Conservation (phyloP, 768 basidiomycete species). For the Lactarius quietus region DNA sequence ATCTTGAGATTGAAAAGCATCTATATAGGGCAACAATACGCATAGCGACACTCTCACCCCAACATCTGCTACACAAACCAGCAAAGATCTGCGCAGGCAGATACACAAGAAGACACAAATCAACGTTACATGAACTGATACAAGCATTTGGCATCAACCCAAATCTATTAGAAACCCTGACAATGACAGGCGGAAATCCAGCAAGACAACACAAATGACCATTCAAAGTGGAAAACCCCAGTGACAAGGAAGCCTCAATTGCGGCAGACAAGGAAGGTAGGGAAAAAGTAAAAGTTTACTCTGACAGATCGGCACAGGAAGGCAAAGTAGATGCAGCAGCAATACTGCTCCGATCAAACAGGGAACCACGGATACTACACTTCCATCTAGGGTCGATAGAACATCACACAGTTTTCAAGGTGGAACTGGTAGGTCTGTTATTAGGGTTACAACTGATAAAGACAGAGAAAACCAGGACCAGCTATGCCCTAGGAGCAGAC, state of each 20-base stretch:
- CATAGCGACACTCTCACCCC: too few species aligned
- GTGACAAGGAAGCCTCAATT: neutral
- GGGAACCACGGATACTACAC: neutral
- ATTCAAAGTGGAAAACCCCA: neutral
- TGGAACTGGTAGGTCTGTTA: too few species aligned
- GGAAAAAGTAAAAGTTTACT: slow-evolving; percentile 12
- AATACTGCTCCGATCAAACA: neutral
- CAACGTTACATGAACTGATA: slow-evolving; percentile 24
- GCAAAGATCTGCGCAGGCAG: too few species aligned
- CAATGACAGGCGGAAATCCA: neutral
- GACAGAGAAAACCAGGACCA: too few species aligned
- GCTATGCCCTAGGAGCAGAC: too few species aligned
- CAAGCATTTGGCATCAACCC: slow-evolving; percentile 1
- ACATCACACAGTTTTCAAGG: too few species aligned
- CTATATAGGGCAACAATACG: too few species aligned
- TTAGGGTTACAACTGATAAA: too few species aligned
- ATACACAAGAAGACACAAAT: neutral
- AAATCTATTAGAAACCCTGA: slow-evolving; percentile 18
- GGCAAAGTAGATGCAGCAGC: neutral
- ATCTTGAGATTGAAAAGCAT: too few species aligned
- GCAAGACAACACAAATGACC: neutral
- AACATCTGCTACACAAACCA: too few species aligned
- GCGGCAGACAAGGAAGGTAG: neutral
- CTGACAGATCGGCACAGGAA: slow-evolving; percentile 26
- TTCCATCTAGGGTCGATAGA: too few species aligned